These are phyloP conservation scores for Tylopilus vinaceipallidus DNA, from an alignment of 768 basidiomycete genomes.

Conservation along the genomic window DNA sequence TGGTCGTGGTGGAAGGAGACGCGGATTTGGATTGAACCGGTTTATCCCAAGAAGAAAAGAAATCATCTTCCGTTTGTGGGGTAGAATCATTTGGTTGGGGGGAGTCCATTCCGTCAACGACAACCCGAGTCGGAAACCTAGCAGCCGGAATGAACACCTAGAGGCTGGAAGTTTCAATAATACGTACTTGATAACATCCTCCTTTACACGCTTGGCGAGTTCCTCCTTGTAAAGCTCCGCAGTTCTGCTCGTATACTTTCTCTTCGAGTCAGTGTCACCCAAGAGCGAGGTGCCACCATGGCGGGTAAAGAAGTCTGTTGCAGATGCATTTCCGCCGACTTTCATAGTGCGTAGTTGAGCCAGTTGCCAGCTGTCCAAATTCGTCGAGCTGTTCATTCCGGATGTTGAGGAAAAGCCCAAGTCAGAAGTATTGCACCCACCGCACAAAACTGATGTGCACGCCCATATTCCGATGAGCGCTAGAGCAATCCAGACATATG, in stretches of 20 bases:
- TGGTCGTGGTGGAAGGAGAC: conserved; percentile 48
- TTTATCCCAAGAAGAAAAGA: conserved; percentile 97
- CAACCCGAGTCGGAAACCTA: conserved; percentile 76
- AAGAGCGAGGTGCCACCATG: conserved; percentile 76
- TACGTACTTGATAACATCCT: conserved; percentile 67
- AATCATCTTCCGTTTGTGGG: conserved; percentile 75
- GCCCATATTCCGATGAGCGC: conserved; percentile 92
- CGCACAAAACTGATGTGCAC: conserved; percentile 97
- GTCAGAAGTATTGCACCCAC: conserved; percentile 42
- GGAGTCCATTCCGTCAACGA: conserved; percentile 77
- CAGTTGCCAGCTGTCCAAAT: conserved; percentile 93
- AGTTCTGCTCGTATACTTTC: conserved; percentile 82
- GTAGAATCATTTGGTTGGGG: conserved; percentile 38
- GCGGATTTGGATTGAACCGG: conserved; percentile 55
- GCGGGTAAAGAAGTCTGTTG: conserved; percentile 85
- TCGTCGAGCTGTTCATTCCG: conserved; percentile 72
- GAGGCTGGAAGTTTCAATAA: not conserved
- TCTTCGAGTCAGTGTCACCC: conserved; percentile 74
- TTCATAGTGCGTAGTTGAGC: conserved; percentile 94
- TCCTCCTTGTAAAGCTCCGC: conserved; percentile 94
- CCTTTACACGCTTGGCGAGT: conserved; percentile 72
- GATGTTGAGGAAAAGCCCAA: conserved; percentile 9
- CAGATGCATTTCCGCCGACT: conserved; percentile 87
- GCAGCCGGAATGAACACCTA: not conserved
- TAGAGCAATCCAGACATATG: conserved; percentile 97